Evolutionary conservation across 2,329 filamentous ascomycete species (phyloP), one percentile per base, ranked within the genome.

Genomic region (Aspergillus sp.): DNA sequence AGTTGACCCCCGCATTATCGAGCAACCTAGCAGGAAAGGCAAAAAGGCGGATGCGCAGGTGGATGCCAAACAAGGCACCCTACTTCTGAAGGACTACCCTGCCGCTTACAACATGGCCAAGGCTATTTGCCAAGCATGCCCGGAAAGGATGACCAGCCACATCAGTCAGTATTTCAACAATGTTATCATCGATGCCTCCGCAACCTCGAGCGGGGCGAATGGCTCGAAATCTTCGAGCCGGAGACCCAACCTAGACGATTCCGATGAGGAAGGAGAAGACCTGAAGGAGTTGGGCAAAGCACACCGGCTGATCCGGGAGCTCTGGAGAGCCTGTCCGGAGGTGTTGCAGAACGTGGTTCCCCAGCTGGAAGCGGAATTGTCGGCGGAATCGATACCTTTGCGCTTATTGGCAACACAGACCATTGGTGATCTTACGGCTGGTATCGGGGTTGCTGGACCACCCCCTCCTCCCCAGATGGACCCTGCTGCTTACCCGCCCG

Each of bases 101-200:
- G 82, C 90, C 11, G 90, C 93, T 1, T 98, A 98, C 70, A 86
- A 93, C 61, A 95, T 97, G 86, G 91, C 93, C 19, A 95, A 94
- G 68, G 88, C 87, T 2, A 84, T 98, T 36, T 98, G 93, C 72
- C 93, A 90, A 58, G 80, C 80, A 12, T 94, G 85, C 54, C 82
- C 88, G 1, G 91, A 96, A 55, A 94, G 94, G 67, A 96, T 98
- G 91, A 85, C 89, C 1, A 85, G 90, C 49, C 89, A 94, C 54
- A 85, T 97, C 44, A 91, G 89, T 53, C 90, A 95, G 60, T 98
- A 97, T 65, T 98, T 98, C 65, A 95, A 90, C 67, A 90, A 95
- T 44, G 90, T 97, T 40, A 94, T 98, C 45, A 83, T 97, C 49
- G 90, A 96, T 60, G 87, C 90, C 4, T 90, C 83, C 32, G 80